Evolutionary conservation across 208 protist species (phyloP).

Genomic region (Leishmania mexicana): DNA sequence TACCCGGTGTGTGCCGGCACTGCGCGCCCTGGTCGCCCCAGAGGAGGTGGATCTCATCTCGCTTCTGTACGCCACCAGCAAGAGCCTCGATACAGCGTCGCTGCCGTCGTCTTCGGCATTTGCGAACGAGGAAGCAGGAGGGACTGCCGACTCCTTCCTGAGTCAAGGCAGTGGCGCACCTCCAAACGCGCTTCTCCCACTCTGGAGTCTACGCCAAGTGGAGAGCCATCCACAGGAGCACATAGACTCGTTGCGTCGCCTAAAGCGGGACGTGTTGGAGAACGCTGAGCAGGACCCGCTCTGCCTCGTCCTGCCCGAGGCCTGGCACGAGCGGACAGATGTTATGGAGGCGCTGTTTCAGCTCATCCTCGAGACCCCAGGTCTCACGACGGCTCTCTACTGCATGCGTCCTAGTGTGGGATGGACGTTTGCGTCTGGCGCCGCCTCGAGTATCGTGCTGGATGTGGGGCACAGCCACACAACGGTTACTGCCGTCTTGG

Average conservation of each 20-base stretch:
- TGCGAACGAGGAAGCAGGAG: not conserved
- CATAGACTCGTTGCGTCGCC: slow-evolving; percentile 46
- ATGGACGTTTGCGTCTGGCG: slow-evolving; percentile 68
- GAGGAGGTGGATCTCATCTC: slow-evolving; percentile 56
- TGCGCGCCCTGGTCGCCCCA: slow-evolving; percentile 25
- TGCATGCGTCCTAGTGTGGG: slow-evolving; percentile 76
- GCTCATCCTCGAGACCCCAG: slow-evolving; percentile 59
- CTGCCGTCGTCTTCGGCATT: not conserved
- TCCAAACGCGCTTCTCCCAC: slow-evolving; percentile 25
- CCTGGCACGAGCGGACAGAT: slow-evolving; percentile 71
- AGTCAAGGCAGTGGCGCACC: not conserved
- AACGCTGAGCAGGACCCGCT: slow-evolving; percentile 62
- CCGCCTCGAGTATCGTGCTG: slow-evolving; percentile 69
- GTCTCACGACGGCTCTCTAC: slow-evolving; percentile 64
- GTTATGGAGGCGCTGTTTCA: slow-evolving; percentile 57
- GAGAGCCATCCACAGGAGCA: slow-evolving; percentile 45
- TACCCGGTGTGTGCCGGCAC: slow-evolving; percentile 45
- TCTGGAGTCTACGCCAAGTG: slow-evolving; percentile 65
- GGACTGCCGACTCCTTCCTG: not conserved
- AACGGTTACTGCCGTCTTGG: slow-evolving; percentile 76
- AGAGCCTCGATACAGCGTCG: slow-evolving; percentile 1
- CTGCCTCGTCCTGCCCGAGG: slow-evolving; percentile 79
- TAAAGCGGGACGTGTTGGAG: slow-evolving; percentile 51
- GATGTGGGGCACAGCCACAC: slow-evolving; percentile 81
- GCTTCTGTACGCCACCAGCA: slow-evolving; percentile 36